Evolutionary conservation across 345 rosid genomes (phyloP), one percentile per base, ranked within the genome.

Genomic region (Erucastrum elatum): DNA sequence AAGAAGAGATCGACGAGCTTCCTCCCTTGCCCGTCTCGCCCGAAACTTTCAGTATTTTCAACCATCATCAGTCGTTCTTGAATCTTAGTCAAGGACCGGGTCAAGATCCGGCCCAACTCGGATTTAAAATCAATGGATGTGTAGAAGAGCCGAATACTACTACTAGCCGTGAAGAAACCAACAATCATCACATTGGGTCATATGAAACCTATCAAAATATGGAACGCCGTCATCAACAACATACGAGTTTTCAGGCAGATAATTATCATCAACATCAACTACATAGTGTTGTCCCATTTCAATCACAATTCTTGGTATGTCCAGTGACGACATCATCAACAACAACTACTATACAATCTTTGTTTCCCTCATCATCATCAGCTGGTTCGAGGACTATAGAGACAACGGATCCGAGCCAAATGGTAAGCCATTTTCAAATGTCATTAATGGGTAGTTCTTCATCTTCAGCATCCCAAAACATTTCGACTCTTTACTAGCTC

Each of bases 1-100:
- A 88, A 77, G 74, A 84, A 1, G 97, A 91, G 75, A 91, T 91
- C 63, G 94, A 91, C 53, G 89, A 86, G 74, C 94, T 91, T 65
- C 97, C 97, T 75, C 97, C 97, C 3, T 91, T 91, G 30, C 91
- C 90, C 2, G 21, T 85, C 5, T 66, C 79, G 2, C 90, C 87
- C 1, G 86, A 77, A 16, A 79, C 21, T 31, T 83, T 88, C 59
- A 33, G 75, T 75, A 68, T 88, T 73, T 66, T 84, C 64, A 73
- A 69, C 68, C 81, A 73, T 77, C 64, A 71, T 81, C 83, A 80
- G 41, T 8, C 70, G 0, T 68, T 69, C 71, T 69, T 69, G 66
- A 80, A 80, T 55, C 77, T 81, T 76, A 76, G 75, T 72, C 75
- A 61, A 31, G 13, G 65, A 1, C n/a, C 71, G 59, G 51, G 68